phyloP scores from a whole-genome alignment of 257 asterid genomes.

The Lavandula angustifolia region DNA sequence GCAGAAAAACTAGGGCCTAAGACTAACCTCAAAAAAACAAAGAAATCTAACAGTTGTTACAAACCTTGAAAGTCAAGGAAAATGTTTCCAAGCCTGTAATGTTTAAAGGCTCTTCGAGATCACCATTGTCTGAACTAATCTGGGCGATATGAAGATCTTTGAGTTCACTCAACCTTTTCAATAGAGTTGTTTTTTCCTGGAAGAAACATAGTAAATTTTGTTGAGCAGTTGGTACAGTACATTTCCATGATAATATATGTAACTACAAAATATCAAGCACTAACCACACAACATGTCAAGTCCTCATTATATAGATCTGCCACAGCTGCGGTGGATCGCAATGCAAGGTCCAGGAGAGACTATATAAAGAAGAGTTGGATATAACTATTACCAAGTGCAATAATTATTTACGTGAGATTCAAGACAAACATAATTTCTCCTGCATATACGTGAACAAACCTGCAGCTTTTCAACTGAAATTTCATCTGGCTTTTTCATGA shows the following conservation, averaged over 20 bases:
- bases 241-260: conserved; percentile 22
- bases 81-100: conserved; percentile 95
- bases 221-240: conserved; percentile 33
- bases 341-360: conserved; percentile 98
- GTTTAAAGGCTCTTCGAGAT: conserved; percentile 83
- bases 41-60: conserved; percentile 1
- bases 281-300: conserved; percentile 90
- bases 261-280: conserved; percentile 37
- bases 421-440: conserved; percentile 11
- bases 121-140: conserved; percentile 53
- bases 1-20: conserved; percentile 2
- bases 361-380: conserved; percentile 31
- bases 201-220: conserved; percentile 24
- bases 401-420: conserved; percentile 22
- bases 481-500: conserved; percentile 86
- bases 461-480: conserved; percentile 92
- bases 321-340: conserved; percentile 93
- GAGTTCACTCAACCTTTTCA: conserved; percentile 82
- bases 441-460: conserved; percentile 46
- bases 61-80: conserved; percentile 89
- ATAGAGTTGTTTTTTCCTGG: conserved; percentile 85
- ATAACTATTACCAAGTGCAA: conserved; percentile 12
- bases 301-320: conserved; percentile 98
- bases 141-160: conserved; percentile 76
- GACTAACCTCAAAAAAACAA: conserved; percentile 31